These are phyloP conservation scores for Jamesozyma gamospora DNA, from an alignment of 805 yeast species.

Conservation along the genomic window DNA sequence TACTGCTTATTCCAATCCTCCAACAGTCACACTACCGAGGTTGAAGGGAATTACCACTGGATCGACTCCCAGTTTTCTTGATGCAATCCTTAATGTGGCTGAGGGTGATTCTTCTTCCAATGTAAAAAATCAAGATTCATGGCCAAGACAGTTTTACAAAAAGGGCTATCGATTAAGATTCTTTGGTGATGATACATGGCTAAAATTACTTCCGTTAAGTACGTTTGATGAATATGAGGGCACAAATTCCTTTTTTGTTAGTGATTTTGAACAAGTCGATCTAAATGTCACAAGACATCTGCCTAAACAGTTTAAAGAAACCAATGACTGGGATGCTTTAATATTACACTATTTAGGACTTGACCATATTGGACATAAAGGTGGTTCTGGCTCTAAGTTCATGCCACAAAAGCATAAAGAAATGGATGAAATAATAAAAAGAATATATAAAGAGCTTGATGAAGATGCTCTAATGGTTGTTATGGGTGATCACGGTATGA, in stretches of 20 bases:
- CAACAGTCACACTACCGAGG: slow-evolving; percentile 92
- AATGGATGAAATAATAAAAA: slow-evolving; percentile 62
- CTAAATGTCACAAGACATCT: slow-evolving; percentile 85
- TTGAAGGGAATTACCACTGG: slow-evolving; percentile 92
- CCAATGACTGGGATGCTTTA: slow-evolving; percentile 66
- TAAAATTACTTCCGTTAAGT: slow-evolving; percentile 64
- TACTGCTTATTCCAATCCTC: slow-evolving; percentile 89
- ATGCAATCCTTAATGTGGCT: slow-evolving; percentile 87
- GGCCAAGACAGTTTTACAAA: slow-evolving; percentile 59
- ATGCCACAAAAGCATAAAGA: slow-evolving; percentile 80
- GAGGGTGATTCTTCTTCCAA: slow-evolving; percentile 72
- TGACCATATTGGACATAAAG: slow-evolving; percentile 97
- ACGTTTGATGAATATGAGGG: slow-evolving; percentile 66
- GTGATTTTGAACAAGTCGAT: slow-evolving; percentile 92
- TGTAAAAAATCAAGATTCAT: slow-evolving; percentile 68
- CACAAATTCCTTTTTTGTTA: slow-evolving; percentile 86
- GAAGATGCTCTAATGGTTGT: slow-evolving; percentile 58
- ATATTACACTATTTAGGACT: slow-evolving; percentile 86
- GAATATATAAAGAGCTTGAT: slow-evolving; percentile 39
- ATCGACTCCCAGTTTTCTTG: slow-evolving; percentile 85
- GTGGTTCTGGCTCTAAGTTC: slow-evolving; percentile 73
- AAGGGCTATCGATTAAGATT: slow-evolving; percentile 45
- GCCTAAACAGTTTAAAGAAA: slow-evolving; percentile 40
- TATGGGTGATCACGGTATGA: slow-evolving; percentile 95
- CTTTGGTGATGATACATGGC: slow-evolving; percentile 98